Evolutionary conservation across 1,284 basidiomycete species (phyloP).

Genomic region (Heterobasidion irregulare): DNA sequence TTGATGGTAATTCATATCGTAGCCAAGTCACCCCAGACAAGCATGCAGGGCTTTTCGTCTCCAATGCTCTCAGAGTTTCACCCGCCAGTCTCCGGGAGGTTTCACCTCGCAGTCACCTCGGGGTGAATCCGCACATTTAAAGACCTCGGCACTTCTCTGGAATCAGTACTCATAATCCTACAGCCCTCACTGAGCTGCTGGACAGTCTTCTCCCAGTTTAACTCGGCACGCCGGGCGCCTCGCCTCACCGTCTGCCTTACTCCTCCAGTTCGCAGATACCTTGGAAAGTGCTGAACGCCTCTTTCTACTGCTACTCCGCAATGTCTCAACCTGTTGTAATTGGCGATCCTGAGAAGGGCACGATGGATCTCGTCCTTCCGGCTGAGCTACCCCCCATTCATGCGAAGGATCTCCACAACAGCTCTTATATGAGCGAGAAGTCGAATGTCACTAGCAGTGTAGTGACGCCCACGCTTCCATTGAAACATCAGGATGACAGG

Average conservation of each 20-base stretch:
- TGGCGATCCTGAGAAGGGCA: conserved; percentile 22
- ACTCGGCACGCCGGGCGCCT: background rate
- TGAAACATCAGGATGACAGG: background rate
- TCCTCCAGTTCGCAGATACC: background rate
- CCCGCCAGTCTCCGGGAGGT: conserved; percentile 17
- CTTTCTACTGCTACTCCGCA: conserved; percentile 6
- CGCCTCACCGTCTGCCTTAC: background rate
- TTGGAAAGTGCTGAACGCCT: conserved; percentile 2
- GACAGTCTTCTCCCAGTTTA: conserved; percentile 12
- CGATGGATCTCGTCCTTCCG: conserved; percentile 15
- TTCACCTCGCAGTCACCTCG: conserved; percentile 20
- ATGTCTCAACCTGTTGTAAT: conserved; percentile 15
- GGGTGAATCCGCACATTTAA: conserved; percentile 22
- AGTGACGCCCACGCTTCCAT: background rate
- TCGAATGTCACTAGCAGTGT: background rate
- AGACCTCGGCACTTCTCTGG: conserved; percentile 23
- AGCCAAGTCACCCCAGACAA: too few relatives aligned
- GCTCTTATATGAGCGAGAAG: background rate
- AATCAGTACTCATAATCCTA: conserved; percentile 13
- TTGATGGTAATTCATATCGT: too few relatives aligned
- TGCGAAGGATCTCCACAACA: background rate
- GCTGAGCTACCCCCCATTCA: background rate
- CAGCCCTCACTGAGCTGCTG: conserved; percentile 15
- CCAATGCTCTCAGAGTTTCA: background rate
- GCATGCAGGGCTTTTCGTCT: background rate